Evolutionary conservation across 1,284 basidiomycete species (phyloP), one percentile per base, ranked within the genome.

Genomic region (Albatrellus sp.): DNA sequence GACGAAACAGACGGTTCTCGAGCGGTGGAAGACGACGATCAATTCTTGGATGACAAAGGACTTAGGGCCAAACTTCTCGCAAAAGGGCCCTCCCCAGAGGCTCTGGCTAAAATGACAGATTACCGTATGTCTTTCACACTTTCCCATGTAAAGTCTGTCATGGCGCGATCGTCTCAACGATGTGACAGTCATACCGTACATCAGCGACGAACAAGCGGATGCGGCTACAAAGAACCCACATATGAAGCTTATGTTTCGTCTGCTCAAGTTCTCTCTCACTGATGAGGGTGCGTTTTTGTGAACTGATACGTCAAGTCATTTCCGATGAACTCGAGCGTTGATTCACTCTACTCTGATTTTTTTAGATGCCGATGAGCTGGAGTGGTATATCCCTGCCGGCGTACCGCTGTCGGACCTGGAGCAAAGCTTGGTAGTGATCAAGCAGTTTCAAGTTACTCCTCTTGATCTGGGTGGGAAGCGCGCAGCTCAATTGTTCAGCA

Each of bases 161-260:
- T n/a, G 33, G 20, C 35, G 10, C 9, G 24, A 11, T 33, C 48
- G 32, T 24, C 24, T 24, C 24, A 24, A 24, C 24, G 24, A 24
- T 24, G 24, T 24, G 24, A 24, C 58, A 91, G 89, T 75, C 44
- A 80, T 91, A 38, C 83, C 80, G 9, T 83, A 83, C 48, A 69
- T 78, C 37, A 76, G 64, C 43, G 78, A 90, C 45, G 77, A 86
- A 45, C 74, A 81, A 44, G 79, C 77, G 5, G 65, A 77, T n/a
- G 87, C 84, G 0, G 82, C 82, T 0, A 81, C 80, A 19, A 80
- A 76, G 54, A 79, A 93, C 55, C 67, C 80, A 3, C 72, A 83
- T 46, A 65, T 96, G 49, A 90, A 90, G 56, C 73, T 96, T 8
- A 61, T 97, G 50, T 84, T 93, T 60, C 75, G 80, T 28, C 63